These are phyloP conservation scores for Plasmodium yoelii DNA, from an alignment of 169 alveolate genomes.

Conservation along the genomic window DNA sequence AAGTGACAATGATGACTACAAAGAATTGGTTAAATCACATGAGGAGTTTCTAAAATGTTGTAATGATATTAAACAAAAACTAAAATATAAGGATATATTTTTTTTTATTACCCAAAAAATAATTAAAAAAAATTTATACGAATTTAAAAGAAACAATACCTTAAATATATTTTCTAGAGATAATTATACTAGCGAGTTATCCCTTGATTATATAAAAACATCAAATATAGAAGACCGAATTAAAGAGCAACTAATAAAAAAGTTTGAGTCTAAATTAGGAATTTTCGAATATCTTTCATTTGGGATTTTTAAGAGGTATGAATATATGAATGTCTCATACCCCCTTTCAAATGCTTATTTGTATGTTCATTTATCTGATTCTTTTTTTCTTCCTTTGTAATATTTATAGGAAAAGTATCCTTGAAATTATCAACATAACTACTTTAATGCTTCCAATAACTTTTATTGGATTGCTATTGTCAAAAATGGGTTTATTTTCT, in stretches of 20 bases:
- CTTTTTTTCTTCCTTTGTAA: background rate
- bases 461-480: conserved; percentile 51
- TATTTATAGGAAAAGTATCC: conserved; percentile 49
- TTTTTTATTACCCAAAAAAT: conserved; percentile 74
- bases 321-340: background rate
- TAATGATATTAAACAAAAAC: conserved; percentile 68
- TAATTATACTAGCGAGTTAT: conserved; percentile 72
- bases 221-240: conserved; percentile 70
- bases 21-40: conserved; percentile 57
- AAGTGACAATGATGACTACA: conserved; percentile 46
- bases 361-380: background rate
- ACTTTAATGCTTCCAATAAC: conserved; percentile 52
- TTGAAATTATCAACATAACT: conserved; percentile 59
- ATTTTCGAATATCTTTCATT: conserved; percentile 2
- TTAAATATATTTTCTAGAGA: conserved; percentile 50
- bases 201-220: conserved; percentile 66
- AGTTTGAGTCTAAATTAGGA: conserved; percentile 9
- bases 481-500: conserved; percentile 73
- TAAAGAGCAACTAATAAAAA: conserved; percentile 59
- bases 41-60: conserved; percentile 41
- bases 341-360: background rate
- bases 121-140: conserved; percentile 62
- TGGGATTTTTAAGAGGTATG: conserved; percentile 61
- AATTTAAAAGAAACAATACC: conserved; percentile 61
- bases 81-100: conserved; percentile 73